Base-by-base conservation (phyloP, 441 rosid species). In the Euphorbia celastroides region DNA sequence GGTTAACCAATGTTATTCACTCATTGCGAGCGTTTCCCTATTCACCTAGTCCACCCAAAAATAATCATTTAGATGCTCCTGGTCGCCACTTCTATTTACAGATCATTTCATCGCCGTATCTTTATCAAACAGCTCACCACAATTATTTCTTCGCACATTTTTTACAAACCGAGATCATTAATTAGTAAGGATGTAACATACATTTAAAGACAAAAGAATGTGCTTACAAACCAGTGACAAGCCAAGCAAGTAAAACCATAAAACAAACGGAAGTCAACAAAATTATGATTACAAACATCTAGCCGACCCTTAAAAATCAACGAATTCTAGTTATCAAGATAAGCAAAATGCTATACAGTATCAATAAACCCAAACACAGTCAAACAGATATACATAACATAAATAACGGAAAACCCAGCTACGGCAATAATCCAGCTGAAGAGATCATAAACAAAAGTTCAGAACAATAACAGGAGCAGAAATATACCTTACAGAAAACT, bases 401-500 rank as follows among this genome's bases (percentile, higher is more conserved):
- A 17, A 32, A 2, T 23, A 59, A 7, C 17, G 1, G 0, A 26
- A 5, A 0, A 52, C 1, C 25, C 0, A 2, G 38, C 22, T 22
- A 12, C 56, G 10, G 51, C 30, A 34, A 38, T 27, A 48, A 51
- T 22, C n/a, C 12, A 34, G 28, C 55, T 54, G 31, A 61, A 23
- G 0, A 27, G 62, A 9, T 17, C 64, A 73, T 62, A 38, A 12
- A 7, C n/a, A 34, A 26, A 6, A 72, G 34, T 0, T 11, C 9
- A 17, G 22, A 69, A 26, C 26, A 5, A 31, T 17, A 28, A 51
- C 22, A 59, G 30, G 44, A 27, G 28, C 16, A 44, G 25, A 16
- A 11, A 50, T 13, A 16, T 28, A 65, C 23, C 78, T 77, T 73
- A 80, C 78, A 62, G 75, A 74, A 75, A 34, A 52, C 73, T 71